Evolutionary conservation across 2,329 filamentous ascomycete genomes (phyloP).

Genomic region (Fusarium gaditjirri): DNA sequence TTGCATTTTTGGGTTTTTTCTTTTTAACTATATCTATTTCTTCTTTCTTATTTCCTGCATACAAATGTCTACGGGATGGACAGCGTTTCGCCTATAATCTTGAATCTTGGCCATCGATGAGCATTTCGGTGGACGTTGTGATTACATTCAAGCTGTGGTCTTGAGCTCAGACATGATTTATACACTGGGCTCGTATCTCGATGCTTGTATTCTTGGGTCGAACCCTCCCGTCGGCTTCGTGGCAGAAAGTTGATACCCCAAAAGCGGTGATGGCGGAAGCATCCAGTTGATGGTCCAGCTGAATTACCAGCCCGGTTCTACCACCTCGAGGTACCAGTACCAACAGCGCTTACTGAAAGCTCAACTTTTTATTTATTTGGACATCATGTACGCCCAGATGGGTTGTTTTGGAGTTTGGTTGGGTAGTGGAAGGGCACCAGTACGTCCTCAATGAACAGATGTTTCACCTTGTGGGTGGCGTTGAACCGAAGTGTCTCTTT

Average conservation of each 20-base stretch:
- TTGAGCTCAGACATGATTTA: conserved; percentile 34
- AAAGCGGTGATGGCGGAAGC: conserved; percentile 42
- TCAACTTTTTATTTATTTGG: conserved; percentile 24
- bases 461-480: conserved; percentile 30
- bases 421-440: conserved; percentile 26
- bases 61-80: conserved; percentile 10
- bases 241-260: conserved; percentile 53
- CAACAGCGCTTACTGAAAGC: conserved; percentile 35
- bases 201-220: conserved; percentile 43
- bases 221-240: conserved; percentile 39
- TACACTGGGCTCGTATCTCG: conserved; percentile 40
- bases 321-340: conserved; percentile 20
- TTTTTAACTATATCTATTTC: conserved; percentile 31
- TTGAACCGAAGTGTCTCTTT: conserved; percentile 17
- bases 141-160: conserved; percentile 10
- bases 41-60: conserved; percentile 28
- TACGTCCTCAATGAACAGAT: conserved; percentile 11
- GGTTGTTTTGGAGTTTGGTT: conserved; percentile 31
- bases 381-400: conserved; percentile 35
- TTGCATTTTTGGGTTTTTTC: conserved; percentile 18
- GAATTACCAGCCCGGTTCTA: conserved; percentile 23
- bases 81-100: conserved; percentile 31
- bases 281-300: conserved; percentile 36
- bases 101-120: conserved; percentile 17
- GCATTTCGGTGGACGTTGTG: conserved; percentile 18